These are phyloP conservation scores for Xerocomus spinulosus DNA, from an alignment of 768 basidiomycete species.

Conservation along the genomic window DNA sequence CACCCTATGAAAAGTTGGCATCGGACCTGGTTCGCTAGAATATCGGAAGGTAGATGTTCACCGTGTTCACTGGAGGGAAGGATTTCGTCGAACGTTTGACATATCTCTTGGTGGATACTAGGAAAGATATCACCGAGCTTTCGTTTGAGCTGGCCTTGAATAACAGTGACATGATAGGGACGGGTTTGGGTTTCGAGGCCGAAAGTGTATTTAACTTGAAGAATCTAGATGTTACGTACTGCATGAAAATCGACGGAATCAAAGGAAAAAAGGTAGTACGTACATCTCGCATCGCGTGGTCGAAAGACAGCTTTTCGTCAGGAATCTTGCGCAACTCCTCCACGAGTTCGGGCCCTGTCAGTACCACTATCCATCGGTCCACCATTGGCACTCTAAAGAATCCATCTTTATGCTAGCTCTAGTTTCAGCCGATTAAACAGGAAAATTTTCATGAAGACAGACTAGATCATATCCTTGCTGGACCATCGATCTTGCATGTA, in stretches of 20 bases:
- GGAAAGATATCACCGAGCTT: slow-evolving; percentile 33
- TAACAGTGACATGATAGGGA: slow-evolving; percentile 34
- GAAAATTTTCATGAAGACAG: slow-evolving; percentile 2
- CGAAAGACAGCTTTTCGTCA: slow-evolving; percentile 43
- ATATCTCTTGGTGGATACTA: slow-evolving; percentile 32
- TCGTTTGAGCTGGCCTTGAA: slow-evolving; percentile 31
- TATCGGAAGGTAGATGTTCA: slow-evolving; percentile 6
- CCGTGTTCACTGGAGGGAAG: slow-evolving; percentile 21
- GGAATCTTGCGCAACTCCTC: slow-evolving; percentile 50
- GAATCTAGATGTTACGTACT: slow-evolving; percentile 29
- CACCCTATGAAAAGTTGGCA: slow-evolving; percentile 23
- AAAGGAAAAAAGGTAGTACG: slow-evolving; percentile 6
- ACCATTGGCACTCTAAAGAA: slow-evolving; percentile 43
- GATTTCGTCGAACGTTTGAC: slow-evolving; percentile 27
- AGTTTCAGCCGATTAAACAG: slow-evolving; percentile 13
- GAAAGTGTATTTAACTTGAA: slow-evolving; percentile 37
- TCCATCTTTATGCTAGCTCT: slow-evolving; percentile 26
- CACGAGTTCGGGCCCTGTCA: slow-evolving; percentile 38
- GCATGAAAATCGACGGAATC: slow-evolving; percentile 6
- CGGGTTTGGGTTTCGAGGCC: slow-evolving; percentile 31
- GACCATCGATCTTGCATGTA: slow-evolving; percentile 31
- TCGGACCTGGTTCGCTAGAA: slow-evolving; percentile 11
- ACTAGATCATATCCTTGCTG: slow-evolving; percentile 36
- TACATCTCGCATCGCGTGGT: slow-evolving; percentile 39
- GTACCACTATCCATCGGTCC: slow-evolving; percentile 44